Percentiles rank a stretch among this genome's conserved stretches.
Evolutionary conservation across 108 stramenopile species (phyloP).

Genomic region (Chaetoceros tenuissimus): DNA sequence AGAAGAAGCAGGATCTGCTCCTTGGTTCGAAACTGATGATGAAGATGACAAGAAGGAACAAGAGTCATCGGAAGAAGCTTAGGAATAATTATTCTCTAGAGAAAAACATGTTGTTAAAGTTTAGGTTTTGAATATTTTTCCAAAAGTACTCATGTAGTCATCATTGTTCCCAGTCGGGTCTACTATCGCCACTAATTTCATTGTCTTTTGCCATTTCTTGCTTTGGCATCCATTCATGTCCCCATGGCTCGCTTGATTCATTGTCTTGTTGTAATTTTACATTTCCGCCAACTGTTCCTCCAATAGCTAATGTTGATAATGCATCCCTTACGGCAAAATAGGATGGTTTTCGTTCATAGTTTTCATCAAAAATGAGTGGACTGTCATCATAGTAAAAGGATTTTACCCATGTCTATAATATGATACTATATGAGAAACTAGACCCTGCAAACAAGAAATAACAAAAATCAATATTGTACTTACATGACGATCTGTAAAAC

Average conservation of each 20-base stretch:
- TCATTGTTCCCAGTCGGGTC: conserved; percentile 39
- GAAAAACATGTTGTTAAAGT: too few relatives aligned
- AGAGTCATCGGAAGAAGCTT: conserved; percentile 5
- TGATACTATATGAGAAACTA: too few relatives aligned
- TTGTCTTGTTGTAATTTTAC: conserved; percentile 23
- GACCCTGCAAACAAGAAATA: background rate
- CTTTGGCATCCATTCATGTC: conserved; percentile 64
- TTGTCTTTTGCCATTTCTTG: conserved; percentile 29
- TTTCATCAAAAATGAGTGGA: conserved; percentile 74
- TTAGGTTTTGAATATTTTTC: too few relatives aligned
- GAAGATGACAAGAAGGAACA: conserved; percentile 13
- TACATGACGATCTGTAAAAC: conserved; percentile 76
- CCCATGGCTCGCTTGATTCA: conserved; percentile 57
- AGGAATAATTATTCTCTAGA: too few relatives aligned
- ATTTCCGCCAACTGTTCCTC: conserved; percentile 48
- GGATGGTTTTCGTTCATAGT: conserved; percentile 51
- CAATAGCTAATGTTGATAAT: conserved; percentile 42
- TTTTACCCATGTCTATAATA: conserved; percentile 65
- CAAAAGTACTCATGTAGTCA: too few relatives aligned
- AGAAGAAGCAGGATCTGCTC: conserved; percentile 69
- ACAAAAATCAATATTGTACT: background rate
- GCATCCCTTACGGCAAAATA: conserved; percentile 70
- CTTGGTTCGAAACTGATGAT: conserved; percentile 63
- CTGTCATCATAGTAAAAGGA: conserved; percentile 79
- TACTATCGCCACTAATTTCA: conserved; percentile 9